Base-by-base conservation (phyloP, 73 alveolate genomes). In the Paramecium sexaurelia region DNA sequence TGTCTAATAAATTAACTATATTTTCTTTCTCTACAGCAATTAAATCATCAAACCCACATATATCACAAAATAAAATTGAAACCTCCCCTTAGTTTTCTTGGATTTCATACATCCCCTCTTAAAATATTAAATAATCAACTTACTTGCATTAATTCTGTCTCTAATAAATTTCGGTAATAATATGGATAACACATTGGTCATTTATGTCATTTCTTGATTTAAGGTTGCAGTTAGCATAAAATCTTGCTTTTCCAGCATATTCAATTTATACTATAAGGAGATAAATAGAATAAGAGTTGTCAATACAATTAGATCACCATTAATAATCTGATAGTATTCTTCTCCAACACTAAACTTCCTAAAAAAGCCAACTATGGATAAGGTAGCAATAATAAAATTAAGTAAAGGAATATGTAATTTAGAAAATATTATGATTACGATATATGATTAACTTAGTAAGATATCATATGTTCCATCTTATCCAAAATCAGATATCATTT, bases 11-110 rank as follows among this genome's bases (percentile, higher is more conserved):
- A 22, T 66, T 61, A n/a, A 88, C 94, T 6, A 88, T 69, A 9
- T 69, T 69, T 26, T 88, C 94, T 45, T 88, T 41, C 15, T 84
- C 85, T 68, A 75, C 47, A 13, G 92, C 91, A 39, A 93, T 47
- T 15, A 83, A 43, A 29, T 94, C 92, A 83, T 91, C 93, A 45
- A 92, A 92, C 39, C 87, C 94, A 75, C 95, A 92, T 43, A 92
- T 92, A 75, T 92, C 95, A 19, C 94, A 86, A 32, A 92, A 92
- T 35, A 92, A 39, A 4, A 92, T 66, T 27, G 94, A 36, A 26
- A 92, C 95, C 56, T 71, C 86, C 33, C 94, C 94, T 87, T 92
- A 57, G 55, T 86, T 92, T 22, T 86, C 94, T 22, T 61, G 17
- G 5, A 92, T 85, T 13, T 92, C 55, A 35, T 33, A 85, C 45